phyloP scores from a whole-genome alignment of 2,329 filamentous ascomycete genomes.

The Dothistroma pini region DNA sequence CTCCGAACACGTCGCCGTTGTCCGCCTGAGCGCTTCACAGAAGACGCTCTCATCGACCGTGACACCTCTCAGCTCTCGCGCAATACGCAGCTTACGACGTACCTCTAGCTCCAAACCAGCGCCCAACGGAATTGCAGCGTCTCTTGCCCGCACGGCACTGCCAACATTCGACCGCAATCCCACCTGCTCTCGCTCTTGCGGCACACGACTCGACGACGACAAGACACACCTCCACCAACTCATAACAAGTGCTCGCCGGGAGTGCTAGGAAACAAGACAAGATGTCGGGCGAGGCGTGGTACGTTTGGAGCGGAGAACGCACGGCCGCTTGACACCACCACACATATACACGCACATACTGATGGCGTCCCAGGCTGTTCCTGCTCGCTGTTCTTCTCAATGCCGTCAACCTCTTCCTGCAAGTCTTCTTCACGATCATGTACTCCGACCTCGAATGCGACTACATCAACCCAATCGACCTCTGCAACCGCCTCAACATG shows the following conservation, averaged over 20 bases:
- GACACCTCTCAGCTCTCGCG: neutral
- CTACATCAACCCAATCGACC: constrained; percentile 99
- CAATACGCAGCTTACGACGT: neutral
- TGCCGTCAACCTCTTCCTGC: constrained; percentile 98
- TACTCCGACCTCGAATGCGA: constrained; percentile 99
- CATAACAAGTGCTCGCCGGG: neutral
- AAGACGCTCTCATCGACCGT: neutral
- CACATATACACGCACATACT: constrained; percentile 2
- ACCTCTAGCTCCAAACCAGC: neutral
- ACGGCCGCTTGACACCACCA: neutral
- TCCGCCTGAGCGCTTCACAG: neutral
- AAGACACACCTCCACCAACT: neutral
- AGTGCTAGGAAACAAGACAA: constrained; percentile 17
- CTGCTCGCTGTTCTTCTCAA: constrained; percentile 98
- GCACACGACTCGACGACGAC: neutral
- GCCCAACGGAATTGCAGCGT: neutral
- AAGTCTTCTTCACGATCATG: constrained; percentile 99
- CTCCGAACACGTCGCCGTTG: neutral
- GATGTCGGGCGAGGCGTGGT: constrained; percentile 41
- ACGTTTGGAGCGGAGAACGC: constrained; percentile 11
- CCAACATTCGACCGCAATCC: neutral
- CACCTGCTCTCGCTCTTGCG: neutral
- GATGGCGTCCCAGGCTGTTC: constrained; percentile 65
- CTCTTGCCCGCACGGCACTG: neutral
- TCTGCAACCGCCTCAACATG: constrained; percentile 99